phyloP scores from a whole-genome alignment of 805 yeast genomes.

The Starmera amethionina region DNA sequence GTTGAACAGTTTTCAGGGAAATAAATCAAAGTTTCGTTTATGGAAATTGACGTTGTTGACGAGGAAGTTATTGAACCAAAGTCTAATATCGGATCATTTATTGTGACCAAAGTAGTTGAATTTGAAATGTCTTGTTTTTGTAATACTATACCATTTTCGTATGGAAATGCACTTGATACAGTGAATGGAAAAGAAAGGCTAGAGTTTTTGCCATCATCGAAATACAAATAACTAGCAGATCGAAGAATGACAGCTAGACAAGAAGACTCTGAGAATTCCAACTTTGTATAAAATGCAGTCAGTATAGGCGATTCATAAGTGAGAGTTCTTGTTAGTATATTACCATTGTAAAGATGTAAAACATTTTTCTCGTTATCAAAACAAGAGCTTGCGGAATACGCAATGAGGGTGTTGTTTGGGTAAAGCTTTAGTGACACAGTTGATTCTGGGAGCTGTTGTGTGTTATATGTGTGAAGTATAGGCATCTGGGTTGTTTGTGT shows the following conservation, averaged over 20 bases:
- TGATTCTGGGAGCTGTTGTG: too few species aligned
- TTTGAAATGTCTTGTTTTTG: neutral
- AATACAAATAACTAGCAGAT: neutral
- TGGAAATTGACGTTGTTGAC: neutral
- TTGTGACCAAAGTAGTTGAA: neutral
- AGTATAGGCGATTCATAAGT: neutral
- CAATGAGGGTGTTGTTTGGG: too few species aligned
- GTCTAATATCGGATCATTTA: neutral
- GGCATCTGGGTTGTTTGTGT: neutral
- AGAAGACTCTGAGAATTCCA: neutral
- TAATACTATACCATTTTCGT: neutral
- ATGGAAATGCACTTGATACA: neutral
- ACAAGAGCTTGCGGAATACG: too few species aligned
- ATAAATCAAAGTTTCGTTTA: neutral
- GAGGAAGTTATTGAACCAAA: neutral
- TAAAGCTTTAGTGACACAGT: too few species aligned
- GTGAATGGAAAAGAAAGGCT: neutral
- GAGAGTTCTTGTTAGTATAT: neutral
- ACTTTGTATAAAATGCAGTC: neutral
- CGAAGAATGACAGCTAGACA: neutral
- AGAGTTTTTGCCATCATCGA: neutral
- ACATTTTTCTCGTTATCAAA: too few species aligned
- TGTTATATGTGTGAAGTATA: too few species aligned
- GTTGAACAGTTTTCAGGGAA: neutral
- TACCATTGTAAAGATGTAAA: neutral